Percentiles rank a stretch among this genome's conserved stretches.
These are phyloP conservation scores for Stramenopiles sp. DNA, from an alignment of 352 stramenopile genomes.

Conservation along the genomic window DNA sequence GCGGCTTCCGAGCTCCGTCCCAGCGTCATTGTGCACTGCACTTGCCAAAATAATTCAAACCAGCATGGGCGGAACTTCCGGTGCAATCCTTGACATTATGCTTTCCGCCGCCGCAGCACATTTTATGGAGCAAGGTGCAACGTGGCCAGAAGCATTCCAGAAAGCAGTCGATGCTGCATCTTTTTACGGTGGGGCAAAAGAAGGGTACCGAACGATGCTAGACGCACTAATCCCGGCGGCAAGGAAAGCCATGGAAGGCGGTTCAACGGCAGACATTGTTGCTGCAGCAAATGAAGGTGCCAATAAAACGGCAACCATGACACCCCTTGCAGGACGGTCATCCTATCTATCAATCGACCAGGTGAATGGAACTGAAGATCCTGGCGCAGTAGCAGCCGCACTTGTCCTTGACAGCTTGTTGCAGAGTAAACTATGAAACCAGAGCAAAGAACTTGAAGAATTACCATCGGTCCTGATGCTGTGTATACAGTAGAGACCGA, in stretches of 20 bases:
- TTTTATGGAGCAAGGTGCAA: neutral
- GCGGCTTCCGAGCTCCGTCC: conserved; percentile 40
- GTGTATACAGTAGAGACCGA: too few species aligned
- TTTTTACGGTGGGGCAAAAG: conserved; percentile 67
- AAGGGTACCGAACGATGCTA: conserved; percentile 85
- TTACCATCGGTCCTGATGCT: too few species aligned
- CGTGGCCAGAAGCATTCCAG: neutral
- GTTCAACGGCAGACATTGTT: neutral
- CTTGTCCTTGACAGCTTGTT: conserved; percentile 45
- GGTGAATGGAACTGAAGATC: conserved; percentile 64
- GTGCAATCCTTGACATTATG: conserved; percentile 80
- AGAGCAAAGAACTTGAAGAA: too few species aligned
- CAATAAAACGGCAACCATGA: neutral
- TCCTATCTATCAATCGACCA: conserved; percentile 73
- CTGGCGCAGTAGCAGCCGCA: conserved; percentile 70
- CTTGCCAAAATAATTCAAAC: conserved; percentile 39
- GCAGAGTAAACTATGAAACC: neutral
- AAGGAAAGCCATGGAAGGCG: neutral
- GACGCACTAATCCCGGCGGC: conserved; percentile 75
- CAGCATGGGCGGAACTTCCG: conserved; percentile 75
- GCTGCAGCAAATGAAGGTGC: neutral
- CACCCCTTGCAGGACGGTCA: conserved; percentile 39
- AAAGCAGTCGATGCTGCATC: neutral
- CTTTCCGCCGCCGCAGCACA: conserved; percentile 33
- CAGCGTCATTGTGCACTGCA: conserved; percentile 33